Conservation (phyloP, 2,329 filamentous ascomycete species). For the Elsinoe australis region DNA sequence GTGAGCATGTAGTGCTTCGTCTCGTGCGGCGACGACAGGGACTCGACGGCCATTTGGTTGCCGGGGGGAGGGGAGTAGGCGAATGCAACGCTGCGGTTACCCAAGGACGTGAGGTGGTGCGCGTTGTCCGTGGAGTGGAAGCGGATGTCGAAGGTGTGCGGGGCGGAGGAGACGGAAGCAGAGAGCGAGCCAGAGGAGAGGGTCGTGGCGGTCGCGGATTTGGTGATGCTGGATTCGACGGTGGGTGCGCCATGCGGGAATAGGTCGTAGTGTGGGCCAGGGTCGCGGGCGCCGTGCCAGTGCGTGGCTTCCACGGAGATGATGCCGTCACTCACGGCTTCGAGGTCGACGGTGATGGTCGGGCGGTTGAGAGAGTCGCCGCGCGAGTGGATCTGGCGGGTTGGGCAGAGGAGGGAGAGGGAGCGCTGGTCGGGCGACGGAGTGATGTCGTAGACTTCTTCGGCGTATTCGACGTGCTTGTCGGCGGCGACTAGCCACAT, state of each 20-base stretch:
- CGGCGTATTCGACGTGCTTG: conserved; percentile 56
- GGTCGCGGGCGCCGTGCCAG: conserved; percentile 47
- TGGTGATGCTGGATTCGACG: conserved; percentile 35
- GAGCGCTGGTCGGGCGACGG: conserved; percentile 41
- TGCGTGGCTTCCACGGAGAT: conserved; percentile 53
- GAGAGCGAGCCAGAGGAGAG: conserved; percentile 46
- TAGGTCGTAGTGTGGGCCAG: conserved; percentile 52
- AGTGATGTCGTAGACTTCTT: conserved; percentile 52
- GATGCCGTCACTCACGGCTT: conserved; percentile 52
- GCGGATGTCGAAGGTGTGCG: conserved; percentile 48
- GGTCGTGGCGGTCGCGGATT: conserved; percentile 40
- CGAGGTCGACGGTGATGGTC: conserved; percentile 50
- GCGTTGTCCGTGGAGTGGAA: conserved; percentile 47
- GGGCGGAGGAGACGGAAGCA: conserved; percentile 44
- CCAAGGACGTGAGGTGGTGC: conserved; percentile 48
- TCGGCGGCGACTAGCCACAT: conserved; percentile 60
- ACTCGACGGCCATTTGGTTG: conserved; percentile 47
- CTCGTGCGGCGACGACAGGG: conserved; percentile 45
- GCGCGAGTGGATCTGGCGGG: conserved; percentile 46
- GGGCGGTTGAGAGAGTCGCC: conserved; percentile 51
- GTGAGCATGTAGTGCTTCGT: conserved; percentile 41
- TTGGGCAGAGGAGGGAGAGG: conserved; percentile 51
- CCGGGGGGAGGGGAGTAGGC: conserved; percentile 49
- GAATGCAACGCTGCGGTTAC: conserved; percentile 49
- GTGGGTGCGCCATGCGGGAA: conserved; percentile 47